Evolutionary conservation across 441 rosid genomes (phyloP).

Genomic region (Jatropha podagrica): DNA sequence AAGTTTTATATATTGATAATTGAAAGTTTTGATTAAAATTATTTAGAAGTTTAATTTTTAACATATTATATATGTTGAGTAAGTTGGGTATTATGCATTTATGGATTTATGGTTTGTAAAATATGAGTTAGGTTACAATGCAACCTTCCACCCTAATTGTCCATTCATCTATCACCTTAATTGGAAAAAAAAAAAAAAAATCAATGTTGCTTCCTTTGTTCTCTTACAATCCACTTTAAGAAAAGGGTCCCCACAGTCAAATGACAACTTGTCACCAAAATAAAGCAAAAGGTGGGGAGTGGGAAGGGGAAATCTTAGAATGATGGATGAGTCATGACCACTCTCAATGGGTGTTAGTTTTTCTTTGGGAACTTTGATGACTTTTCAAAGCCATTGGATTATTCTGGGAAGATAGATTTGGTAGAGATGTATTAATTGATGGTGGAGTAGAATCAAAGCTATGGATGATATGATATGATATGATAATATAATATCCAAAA

Average conservation of each 20-base stretch:
- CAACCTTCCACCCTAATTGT: background rate
- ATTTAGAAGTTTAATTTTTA: no score
- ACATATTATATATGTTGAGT: no score
- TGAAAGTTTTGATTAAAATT: no score
- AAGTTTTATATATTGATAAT: no score
- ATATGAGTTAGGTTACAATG: background rate
- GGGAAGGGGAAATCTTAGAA: background rate
- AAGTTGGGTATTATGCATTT: no score
- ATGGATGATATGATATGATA: background rate
- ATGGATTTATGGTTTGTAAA: no score
- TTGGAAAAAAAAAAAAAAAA: no score
- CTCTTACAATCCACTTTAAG: slow-evolving; percentile 22
- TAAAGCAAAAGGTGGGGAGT: background rate
- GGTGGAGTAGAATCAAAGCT: slow-evolving; percentile 33
- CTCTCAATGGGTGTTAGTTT: slow-evolving; percentile 11
- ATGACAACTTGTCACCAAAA: slow-evolving; percentile 11
- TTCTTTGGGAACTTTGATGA: slow-evolving; percentile 10
- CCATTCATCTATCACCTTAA: slow-evolving; percentile 16
- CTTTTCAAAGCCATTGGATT: slow-evolving; percentile 1
- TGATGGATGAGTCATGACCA: slow-evolving; percentile 13
- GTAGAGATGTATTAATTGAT: slow-evolving; percentile 4
- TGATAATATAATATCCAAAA: no score
- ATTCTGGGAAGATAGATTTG: slow-evolving; percentile 18
- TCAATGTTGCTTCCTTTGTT: slow-evolving; percentile 25
- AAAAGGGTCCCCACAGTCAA: slow-evolving; percentile 21